Evolutionary conservation across 805 yeast genomes (phyloP).

Genomic region (Kuraishia floccosa): DNA sequence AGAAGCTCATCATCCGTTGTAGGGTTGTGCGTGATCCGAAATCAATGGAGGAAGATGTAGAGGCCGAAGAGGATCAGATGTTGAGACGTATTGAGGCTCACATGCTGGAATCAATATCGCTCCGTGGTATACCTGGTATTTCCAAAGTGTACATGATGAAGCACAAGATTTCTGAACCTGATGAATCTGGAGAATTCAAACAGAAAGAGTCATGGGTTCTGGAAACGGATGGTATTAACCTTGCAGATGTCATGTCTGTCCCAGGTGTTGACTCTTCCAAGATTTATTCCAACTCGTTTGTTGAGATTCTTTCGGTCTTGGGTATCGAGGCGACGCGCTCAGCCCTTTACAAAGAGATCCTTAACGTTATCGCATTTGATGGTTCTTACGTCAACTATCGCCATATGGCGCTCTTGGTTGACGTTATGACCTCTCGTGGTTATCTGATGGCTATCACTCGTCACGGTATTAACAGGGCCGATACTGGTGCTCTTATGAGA

Average conservation of each 20-base stretch:
- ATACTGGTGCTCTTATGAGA: conserved; percentile 98
- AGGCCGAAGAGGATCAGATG: conserved; percentile 94
- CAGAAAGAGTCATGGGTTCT: conserved; percentile 96
- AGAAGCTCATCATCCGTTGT: conserved; percentile 92
- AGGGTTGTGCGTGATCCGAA: conserved; percentile 97
- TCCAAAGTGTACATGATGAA: conserved; percentile 87
- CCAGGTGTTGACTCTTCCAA: conserved; percentile 89
- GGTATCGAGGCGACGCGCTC: conserved; percentile 99
- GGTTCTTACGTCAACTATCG: conserved; percentile 99
- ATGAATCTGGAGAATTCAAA: conserved; percentile 73
- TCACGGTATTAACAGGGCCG: conserved; percentile 98
- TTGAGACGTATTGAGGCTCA: conserved; percentile 90
- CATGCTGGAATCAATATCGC: conserved; percentile 88
- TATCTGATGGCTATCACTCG: conserved; percentile 98
- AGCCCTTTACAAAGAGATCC: conserved; percentile 86
- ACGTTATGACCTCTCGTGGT: conserved; percentile 97
- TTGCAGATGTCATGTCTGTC: conserved; percentile 89
- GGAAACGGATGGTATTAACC: conserved; percentile 97
- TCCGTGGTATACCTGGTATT: conserved; percentile 94
- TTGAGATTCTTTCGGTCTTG: conserved; percentile 85
- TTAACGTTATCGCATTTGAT: conserved; percentile 97
- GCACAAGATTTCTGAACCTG: conserved; percentile 61
- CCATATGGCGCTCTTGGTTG: conserved; percentile 95
- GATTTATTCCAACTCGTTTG: conserved; percentile 93
- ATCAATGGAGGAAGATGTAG: conserved; percentile 84